Evolutionary conservation across 1,284 basidiomycete species (phyloP).

Genomic region (Xanthoconium separans): DNA sequence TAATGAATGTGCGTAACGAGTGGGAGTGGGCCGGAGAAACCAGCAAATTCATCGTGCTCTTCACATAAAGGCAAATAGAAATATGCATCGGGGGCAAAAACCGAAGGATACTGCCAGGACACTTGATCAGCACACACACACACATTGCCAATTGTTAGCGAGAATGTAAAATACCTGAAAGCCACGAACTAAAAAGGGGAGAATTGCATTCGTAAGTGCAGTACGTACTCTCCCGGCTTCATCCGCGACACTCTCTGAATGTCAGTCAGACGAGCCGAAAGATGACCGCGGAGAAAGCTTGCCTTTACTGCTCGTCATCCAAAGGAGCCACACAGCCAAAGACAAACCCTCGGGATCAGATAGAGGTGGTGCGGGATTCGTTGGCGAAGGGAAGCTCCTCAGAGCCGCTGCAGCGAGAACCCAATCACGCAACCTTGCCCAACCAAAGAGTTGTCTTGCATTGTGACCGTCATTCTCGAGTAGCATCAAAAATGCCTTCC

Average conservation of each 20-base stretch:
- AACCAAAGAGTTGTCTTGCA: conserved; percentile 46
- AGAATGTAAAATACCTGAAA: conserved; percentile 34
- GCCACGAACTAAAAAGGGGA: conserved; percentile 35
- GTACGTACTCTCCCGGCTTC: conserved; percentile 24
- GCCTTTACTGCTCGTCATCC: conserved; percentile 53
- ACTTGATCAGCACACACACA: conserved; percentile 1
- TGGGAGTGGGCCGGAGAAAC: conserved; percentile 33
- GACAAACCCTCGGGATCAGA: conserved; percentile 37
- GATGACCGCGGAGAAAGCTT: conserved; percentile 11
- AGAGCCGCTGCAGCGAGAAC: conserved; percentile 21
- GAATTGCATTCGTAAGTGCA: conserved; percentile 26
- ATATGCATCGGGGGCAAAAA: conserved; percentile 39
- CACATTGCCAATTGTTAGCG: neutral
- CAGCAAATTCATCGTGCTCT: conserved; percentile 18
- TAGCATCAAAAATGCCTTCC: conserved; percentile 68
- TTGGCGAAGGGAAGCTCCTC: conserved; percentile 11
- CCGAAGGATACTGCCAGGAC: conserved; percentile 38
- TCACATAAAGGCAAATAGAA: conserved; percentile 39
- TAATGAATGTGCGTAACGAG: conserved; percentile 37
- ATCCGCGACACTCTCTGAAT: conserved; percentile 19
- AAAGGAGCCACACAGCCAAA: conserved; percentile 56
- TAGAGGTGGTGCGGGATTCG: neutral
- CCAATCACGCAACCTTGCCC: conserved; percentile 38
- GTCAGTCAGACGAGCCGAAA: conserved; percentile 16
- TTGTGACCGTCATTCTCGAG: conserved; percentile 73